Evolutionary conservation across 2,329 filamentous ascomycete genomes (phyloP), one percentile per base, ranked within the genome.

Genomic region (Fusarium nematophilum): DNA sequence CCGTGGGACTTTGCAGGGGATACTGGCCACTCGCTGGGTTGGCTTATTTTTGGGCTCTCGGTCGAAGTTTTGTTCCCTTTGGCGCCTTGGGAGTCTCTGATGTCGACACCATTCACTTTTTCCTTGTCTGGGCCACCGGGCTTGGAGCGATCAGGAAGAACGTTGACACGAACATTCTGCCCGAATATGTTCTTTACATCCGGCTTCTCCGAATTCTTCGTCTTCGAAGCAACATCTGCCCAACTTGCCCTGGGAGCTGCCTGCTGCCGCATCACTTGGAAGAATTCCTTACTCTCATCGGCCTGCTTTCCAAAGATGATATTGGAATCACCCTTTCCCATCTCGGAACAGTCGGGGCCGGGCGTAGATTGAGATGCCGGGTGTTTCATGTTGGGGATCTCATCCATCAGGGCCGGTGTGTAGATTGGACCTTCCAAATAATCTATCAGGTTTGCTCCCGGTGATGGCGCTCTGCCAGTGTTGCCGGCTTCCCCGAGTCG

Each of bases 221-320:
- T 39, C n/a, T 34, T 53, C 3, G 55, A 55, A 5, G 45, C 49
- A 13, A 65, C n/a, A 9, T 13, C 31, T 2, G 58, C 58, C 58
- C 64, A 63, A 9, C 42, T 53, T 6, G 23, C 15, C 3, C 18
- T 18, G n/a, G 42, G 29, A 4, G 49, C 31, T 10, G 57, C 57
- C 26, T 59, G 44, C 34, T 72, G 70, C 7, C 40, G 40, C 69
- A 72, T 70, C 5, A 66, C 70, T 11, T 46, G 26, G 18, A 51
- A 62, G 5, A 65, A 9, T 4, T 49, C 31, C 25, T 40, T 70
- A 10, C 38, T 31, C 2, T 21, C 39, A 4, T 57, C 53, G 2
- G 40, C 40, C 10, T 9, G 17, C 23, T 62, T 59, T 11, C 53
- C 37, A 26, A 70, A 67, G 4, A 36, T 11, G n/a, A 53, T 38